Conservation (phyloP, 2,329 filamentous ascomycete species). For the Xylaria sp. region DNA sequence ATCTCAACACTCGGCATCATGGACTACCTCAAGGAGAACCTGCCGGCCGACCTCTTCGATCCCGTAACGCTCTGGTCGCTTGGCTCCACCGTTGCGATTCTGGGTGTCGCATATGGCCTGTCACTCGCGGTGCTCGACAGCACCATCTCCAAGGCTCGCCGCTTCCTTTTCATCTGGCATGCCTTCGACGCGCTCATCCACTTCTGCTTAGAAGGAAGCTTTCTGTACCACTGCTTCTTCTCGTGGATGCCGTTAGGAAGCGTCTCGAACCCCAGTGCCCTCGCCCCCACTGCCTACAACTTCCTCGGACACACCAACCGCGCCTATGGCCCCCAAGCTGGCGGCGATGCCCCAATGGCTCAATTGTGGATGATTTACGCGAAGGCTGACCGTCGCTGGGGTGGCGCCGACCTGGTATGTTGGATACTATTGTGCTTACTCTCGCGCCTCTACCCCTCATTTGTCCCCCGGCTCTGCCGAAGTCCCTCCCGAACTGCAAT, state of each 20-base stretch:
- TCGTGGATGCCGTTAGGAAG: slow-evolving; percentile 56
- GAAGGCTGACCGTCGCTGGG: slow-evolving; percentile 72
- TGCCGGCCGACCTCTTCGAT: slow-evolving; percentile 69
- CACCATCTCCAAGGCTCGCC: slow-evolving; percentile 62
- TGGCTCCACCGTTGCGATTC: slow-evolving; percentile 64
- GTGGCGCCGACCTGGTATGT: slow-evolving; percentile 67
- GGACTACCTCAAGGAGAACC: slow-evolving; percentile 46
- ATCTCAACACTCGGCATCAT: slow-evolving; percentile 31
- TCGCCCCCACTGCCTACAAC: slow-evolving; percentile 63
- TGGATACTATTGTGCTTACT: slow-evolving; percentile 14
- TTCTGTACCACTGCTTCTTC: slow-evolving; percentile 95
- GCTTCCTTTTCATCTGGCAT: slow-evolving; percentile 93
- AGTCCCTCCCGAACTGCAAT: not conserved
- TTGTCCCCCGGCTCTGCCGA: slow-evolving; percentile 7
- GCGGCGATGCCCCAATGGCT: slow-evolving; percentile 64
- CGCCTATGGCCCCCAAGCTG: slow-evolving; percentile 68
- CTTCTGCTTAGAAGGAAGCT: slow-evolving; percentile 89
- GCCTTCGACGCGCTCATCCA: slow-evolving; percentile 93
- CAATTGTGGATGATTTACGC: slow-evolving; percentile 77
- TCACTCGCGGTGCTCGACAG: slow-evolving; percentile 61
- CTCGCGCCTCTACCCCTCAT: slow-evolving; percentile 12
- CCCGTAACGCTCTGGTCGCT: slow-evolving; percentile 69
- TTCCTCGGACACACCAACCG: slow-evolving; percentile 62
- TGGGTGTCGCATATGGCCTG: slow-evolving; percentile 60
- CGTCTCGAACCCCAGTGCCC: slow-evolving; percentile 51